These are phyloP conservation scores for Chaetomium cochliodes DNA, from an alignment of 495 filamentous ascomycete species.

Conservation along the genomic window DNA sequence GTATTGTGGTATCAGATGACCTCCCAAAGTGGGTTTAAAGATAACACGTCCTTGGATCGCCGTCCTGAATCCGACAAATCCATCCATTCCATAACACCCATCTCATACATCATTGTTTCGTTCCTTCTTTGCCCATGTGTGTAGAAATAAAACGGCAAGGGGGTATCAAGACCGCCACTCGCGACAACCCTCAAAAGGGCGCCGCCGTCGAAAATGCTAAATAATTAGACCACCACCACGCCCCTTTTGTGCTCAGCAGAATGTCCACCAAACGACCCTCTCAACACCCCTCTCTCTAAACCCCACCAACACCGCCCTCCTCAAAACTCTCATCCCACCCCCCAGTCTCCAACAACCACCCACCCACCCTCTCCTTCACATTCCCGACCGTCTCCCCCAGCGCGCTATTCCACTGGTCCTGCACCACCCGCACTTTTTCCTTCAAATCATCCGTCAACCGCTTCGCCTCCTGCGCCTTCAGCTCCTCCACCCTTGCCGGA, in stretches of 20 bases:
- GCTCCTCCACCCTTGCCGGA: conserved; percentile 55
- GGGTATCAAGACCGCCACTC: conserved; percentile 7
- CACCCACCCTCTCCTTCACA: conserved; percentile 58
- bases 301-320: conserved; percentile 48
- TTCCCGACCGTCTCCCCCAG: conserved; percentile 50
- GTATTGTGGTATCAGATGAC: neutral
- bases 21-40: neutral
- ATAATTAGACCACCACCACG: neutral
- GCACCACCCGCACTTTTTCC: conserved; percentile 84
- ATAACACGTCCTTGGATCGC: neutral
- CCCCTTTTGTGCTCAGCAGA: neutral
- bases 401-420: conserved; percentile 72
- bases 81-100: neutral
- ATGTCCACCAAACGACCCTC: neutral
- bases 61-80: neutral
- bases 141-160: neutral
- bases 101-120: conserved; percentile 8
- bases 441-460: conserved; percentile 81
- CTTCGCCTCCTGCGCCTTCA: conserved; percentile 62
- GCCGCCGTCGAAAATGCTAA: neutral
- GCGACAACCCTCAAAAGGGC: neutral
- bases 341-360: conserved; percentile 63
- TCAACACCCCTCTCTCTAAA: conserved; percentile 21
- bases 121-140: conserved; percentile 2
- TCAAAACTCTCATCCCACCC: conserved; percentile 71